Base-by-base conservation (phyloP, 768 basidiomycete species). In the Suillus paluster region DNA sequence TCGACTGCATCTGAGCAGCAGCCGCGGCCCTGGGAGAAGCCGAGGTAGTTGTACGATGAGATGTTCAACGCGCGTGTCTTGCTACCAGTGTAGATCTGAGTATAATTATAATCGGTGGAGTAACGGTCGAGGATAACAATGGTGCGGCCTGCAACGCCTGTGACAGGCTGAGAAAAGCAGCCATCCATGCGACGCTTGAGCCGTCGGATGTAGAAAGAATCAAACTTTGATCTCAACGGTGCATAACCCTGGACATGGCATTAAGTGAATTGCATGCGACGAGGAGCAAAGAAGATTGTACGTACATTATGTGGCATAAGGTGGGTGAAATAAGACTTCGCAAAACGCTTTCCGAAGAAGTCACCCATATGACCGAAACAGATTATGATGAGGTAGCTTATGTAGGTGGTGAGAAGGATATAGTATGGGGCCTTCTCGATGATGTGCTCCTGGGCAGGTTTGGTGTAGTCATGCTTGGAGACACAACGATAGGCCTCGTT, bases 11-110 rank as follows among this genome's bases (percentile, higher is more conserved):
- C 97, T 9, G 97, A 94, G 71, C 95, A 97, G 5, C 92, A 91
- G 15, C 97, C 97, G 4, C 86, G 85, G 17, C 90, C 92, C 72
- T 97, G 94, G 0, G 97, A 96, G 71, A 99, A 99, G 4, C 97
- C 97, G 70, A 99, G 94, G 73, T 99, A 99, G 78, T 99, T 99
- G 82, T 99, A 99, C 9, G 95, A 97, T 2, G 95, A 97, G 66
- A 99, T 92, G 74, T 99, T 99, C 68, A 99, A 89, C 0, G 90
- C 91, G 56, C 96, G 92, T 0, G 94, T 95, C 30, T 83, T 85
- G 1, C 81, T 84, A 63, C 95, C 97, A 3, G 93, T 91, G 68
- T 89, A 80, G 54, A 86, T 76, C 63, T 92, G 89, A 3, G 88
- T 89, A 70, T 85, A 81, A 77, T 95, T 92, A 80, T 91, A 88